These are phyloP conservation scores for Chlamydomonas sp. DNA, from an alignment of 139 green algal species.

Conservation along the genomic window DNA sequence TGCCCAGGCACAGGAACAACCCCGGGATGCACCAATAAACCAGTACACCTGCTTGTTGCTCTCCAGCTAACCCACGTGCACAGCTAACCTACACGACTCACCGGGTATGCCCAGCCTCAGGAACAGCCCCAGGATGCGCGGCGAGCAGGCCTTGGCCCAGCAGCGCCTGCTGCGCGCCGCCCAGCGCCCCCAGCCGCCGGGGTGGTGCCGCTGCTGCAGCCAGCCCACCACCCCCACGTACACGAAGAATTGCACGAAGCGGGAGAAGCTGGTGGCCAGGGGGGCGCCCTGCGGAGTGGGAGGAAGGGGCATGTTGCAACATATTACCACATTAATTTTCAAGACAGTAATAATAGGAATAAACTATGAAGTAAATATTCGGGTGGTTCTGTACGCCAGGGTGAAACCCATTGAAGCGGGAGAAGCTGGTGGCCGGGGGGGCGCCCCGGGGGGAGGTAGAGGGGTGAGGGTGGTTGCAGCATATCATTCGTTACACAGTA, in stretches of 20 bases:
- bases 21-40: too few relatives aligned
- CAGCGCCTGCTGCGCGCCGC: slow-evolving; percentile 3
- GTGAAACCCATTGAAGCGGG: background rate
- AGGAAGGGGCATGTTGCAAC: background rate
- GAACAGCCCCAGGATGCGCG: slow-evolving; percentile 5
- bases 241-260: slow-evolving; percentile 14
- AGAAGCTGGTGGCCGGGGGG: slow-evolving; percentile 14
- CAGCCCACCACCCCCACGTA: background rate
- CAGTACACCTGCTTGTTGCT: too few relatives aligned
- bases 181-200: slow-evolving; percentile 20
- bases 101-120: slow-evolving; percentile 24
- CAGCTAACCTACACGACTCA: background rate
- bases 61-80: background rate
- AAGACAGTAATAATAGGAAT: too few relatives aligned
- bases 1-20: too few relatives aligned
- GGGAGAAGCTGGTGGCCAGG: slow-evolving; percentile 15
- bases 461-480: background rate
- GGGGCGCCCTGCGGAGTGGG: background rate
- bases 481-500: too few relatives aligned
- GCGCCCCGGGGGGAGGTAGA: background rate
- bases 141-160: slow-evolving; percentile 10
- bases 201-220: slow-evolving; percentile 32
- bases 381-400: too few relatives aligned
- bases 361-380: too few relatives aligned
- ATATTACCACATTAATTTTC: too few relatives aligned